These are phyloP conservation scores for Candida methanosorbosa DNA, from an alignment of 805 yeast genomes.

Conservation along the genomic window DNA sequence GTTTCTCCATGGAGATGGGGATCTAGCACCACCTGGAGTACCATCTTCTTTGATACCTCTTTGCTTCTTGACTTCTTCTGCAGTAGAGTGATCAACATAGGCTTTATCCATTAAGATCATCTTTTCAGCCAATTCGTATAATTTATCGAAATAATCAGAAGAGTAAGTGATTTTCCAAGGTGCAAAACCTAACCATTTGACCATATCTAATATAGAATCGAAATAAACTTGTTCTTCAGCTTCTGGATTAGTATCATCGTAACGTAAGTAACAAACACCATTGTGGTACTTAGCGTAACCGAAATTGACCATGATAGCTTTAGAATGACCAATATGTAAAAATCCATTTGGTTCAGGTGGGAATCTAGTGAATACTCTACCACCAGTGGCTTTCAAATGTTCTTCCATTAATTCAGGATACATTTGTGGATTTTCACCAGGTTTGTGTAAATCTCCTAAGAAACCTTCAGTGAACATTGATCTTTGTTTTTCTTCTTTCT, in stretches of 20 bases:
- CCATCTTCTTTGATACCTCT: conserved; percentile 93
- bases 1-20: conserved; percentile 69
- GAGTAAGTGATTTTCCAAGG: conserved; percentile 97
- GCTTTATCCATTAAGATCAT: conserved; percentile 66
- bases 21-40: conserved; percentile 87
- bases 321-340: conserved; percentile 94
- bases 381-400: conserved; percentile 71
- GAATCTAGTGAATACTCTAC: conserved; percentile 85
- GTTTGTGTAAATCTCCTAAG: conserved; percentile 87
- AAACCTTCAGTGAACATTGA: conserved; percentile 95
- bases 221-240: conserved; percentile 94
- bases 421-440: conserved; percentile 91
- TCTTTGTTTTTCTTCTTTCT: conserved; percentile 26
- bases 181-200: conserved; percentile 86
- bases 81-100: conserved; percentile 88
- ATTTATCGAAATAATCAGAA: conserved; percentile 85
- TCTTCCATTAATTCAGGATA: conserved; percentile 76
- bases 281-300: conserved; percentile 87
- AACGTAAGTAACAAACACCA: conserved; percentile 88
- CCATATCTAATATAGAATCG: conserved; percentile 73
- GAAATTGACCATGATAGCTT: conserved; percentile 95
- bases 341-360: conserved; percentile 99
- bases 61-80: conserved; percentile 82
- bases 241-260: conserved; percentile 97
- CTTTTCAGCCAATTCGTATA: conserved; percentile 83